Percentiles rank a stretch among this genome's conserved stretches.
Conservation (phyloP, 192 early-diverging fungal genomes). For the Coemansia sp. region DNA sequence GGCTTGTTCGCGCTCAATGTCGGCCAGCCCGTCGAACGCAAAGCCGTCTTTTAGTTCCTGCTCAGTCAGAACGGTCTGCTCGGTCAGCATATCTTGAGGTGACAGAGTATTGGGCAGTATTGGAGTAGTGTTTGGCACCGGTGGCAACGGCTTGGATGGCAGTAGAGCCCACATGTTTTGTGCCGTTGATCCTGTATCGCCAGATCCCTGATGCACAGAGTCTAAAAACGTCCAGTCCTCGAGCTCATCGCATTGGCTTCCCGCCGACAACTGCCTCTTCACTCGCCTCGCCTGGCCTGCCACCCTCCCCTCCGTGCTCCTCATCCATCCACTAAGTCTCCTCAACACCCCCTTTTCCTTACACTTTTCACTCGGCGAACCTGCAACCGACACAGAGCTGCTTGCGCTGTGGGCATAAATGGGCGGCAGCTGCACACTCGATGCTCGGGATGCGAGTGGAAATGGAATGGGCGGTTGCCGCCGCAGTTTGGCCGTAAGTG, state of each 20-base stretch:
- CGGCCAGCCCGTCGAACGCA: conserved; percentile 42
- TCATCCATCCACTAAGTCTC: conserved; percentile 45
- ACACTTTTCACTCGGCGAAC: background rate
- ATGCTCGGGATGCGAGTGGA: conserved; percentile 12
- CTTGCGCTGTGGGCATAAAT: background rate
- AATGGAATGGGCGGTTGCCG: conserved; percentile 42
- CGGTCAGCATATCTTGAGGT: too few relatives aligned
- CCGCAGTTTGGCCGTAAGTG: conserved; percentile 40
- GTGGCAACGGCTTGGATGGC: background rate
- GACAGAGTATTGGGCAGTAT: too few relatives aligned
- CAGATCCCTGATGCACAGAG: background rate
- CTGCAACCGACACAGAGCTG: background rate
- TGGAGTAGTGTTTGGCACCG: background rate
- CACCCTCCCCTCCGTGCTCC: conserved; percentile 15
- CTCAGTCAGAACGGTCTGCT: too few relatives aligned
- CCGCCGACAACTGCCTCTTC: conserved; percentile 4
- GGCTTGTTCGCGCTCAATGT: conserved; percentile 41
- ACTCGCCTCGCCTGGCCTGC: conserved; percentile 20
- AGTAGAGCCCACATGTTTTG: background rate
- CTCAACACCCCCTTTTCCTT: conserved; percentile 16
- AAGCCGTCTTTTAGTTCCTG: conserved; percentile 16
- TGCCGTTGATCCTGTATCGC: background rate
- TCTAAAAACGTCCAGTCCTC: conserved; percentile 53
- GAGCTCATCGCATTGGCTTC: conserved; percentile 2
- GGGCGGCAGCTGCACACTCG: conserved; percentile 22